A percentile compares a stretch with the other conserved stretches of the same genome.
Conservation (phyloP, 768 basidiomycete species). For the Serpula lacrymans region DNA sequence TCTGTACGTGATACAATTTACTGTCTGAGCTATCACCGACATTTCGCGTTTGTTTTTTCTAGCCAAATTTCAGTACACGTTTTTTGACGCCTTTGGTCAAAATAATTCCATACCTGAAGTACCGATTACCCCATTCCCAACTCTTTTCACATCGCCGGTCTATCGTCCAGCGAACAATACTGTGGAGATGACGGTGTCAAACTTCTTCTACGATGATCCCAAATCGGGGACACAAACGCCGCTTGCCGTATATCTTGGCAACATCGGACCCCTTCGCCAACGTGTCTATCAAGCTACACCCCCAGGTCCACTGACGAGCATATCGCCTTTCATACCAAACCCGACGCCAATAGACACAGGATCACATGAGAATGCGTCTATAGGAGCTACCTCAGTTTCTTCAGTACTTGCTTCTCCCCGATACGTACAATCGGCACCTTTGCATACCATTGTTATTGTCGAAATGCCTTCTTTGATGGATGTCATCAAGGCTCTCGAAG, state of each 20-base stretch:
- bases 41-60: too few species aligned
- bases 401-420: slow-evolving; percentile 36
- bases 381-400: slow-evolving; percentile 13
- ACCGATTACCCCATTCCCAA: slow-evolving; percentile 89
- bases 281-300: slow-evolving; percentile 73
- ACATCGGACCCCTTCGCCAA: slow-evolving; percentile 79
- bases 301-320: slow-evolving; percentile 62
- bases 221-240: slow-evolving; percentile 62
- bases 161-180: slow-evolving; percentile 71
- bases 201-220: slow-evolving; percentile 82
- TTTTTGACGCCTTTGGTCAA: slow-evolving; percentile 86
- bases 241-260: slow-evolving; percentile 86
- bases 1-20: slow-evolving; percentile 54
- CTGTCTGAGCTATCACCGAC: slow-evolving; percentile 15
- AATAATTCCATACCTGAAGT: slow-evolving; percentile 72
- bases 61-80: slow-evolving; percentile 95
- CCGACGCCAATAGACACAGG: slow-evolving; percentile 29
- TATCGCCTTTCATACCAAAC: slow-evolving; percentile 52
- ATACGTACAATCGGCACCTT: slow-evolving; percentile 47
- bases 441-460: slow-evolving; percentile 82
- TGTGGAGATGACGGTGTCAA: slow-evolving; percentile 80
- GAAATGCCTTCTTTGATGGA: slow-evolving; percentile 78
- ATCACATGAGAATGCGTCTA: slow-evolving; percentile 18
- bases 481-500: slow-evolving; percentile 75
- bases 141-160: slow-evolving; percentile 73